These are phyloP conservation scores for Circinella umbellata DNA, from an alignment of 371 early-diverging fungal species.

Conservation along the genomic window DNA sequence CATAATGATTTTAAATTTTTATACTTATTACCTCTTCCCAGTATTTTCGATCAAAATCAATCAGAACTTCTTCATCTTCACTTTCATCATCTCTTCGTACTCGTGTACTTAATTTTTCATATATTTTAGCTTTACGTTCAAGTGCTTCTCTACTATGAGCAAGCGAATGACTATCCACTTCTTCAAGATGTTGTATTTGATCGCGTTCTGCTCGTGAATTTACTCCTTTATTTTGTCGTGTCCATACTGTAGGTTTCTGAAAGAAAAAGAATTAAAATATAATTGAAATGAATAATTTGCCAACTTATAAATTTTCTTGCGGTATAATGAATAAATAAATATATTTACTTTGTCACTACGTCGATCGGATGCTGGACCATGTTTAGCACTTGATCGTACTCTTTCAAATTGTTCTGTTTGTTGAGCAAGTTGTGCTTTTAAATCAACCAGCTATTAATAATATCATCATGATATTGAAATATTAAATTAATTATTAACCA, in stretches of 20 bases:
- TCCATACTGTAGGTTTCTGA: conserved; percentile 63
- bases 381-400: conserved; percentile 36
- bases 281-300: neutral
- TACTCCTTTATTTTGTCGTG: conserved; percentile 65
- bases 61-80: conserved; percentile 39
- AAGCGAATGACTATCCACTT: conserved; percentile 38
- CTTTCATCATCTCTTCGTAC: conserved; percentile 27
- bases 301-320: neutral
- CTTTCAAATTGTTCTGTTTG: conserved; percentile 46
- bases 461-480: neutral
- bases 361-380: conserved; percentile 29
- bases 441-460: conserved; percentile 30
- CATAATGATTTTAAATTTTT: conserved; percentile 24
- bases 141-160: conserved; percentile 60
- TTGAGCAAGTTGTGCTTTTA: conserved; percentile 47
- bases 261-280: neutral
- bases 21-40: conserved; percentile 39
- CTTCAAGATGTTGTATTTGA: conserved; percentile 30
- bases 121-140: conserved; percentile 69
- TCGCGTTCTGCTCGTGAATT: conserved; percentile 40
- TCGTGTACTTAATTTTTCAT: conserved; percentile 57
- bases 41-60: conserved; percentile 58
- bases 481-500: neutral
- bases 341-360: conserved; percentile 27
- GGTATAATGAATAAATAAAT: too few species aligned